Evolutionary conservation across 2,329 filamentous ascomycete species (phyloP), one percentile per base, ranked within the genome.

Genomic region (Ophiostoma quercus): DNA sequence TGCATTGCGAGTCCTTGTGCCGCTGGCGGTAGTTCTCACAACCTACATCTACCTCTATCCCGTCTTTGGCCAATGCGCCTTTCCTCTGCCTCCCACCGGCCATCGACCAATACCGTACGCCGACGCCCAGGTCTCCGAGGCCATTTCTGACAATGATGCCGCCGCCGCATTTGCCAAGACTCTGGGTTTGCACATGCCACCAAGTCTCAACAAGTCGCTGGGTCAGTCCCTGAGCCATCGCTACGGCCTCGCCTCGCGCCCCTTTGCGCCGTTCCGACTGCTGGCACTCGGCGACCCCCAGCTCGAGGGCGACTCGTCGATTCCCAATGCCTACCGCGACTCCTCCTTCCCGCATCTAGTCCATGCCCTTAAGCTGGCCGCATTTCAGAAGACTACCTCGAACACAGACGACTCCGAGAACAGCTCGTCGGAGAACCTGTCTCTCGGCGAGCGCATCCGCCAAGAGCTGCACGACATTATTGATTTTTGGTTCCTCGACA

Each of bases 221-320:
- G 54, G n/a, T 14, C 25, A 39, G 39, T 67, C 71, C 62, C 47
- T 68, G 8, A 41, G 66, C 11, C 66, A 66, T 71, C 74, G 73
- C 63, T 73, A 70, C 71, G 75, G 70, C 67, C 3, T 62, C 12
- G 74, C 66, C 9, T 70, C 74, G 74, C 75, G 71, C 63, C 76
- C 73, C 69, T 73, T 77, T 41, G 92, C 92, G 3, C 92, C 93
- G 0, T 97, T 98, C 76, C 87, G 94, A 71, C 87, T 98, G 2
- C 88, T 98, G 16, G 88, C 93, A 0, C 86, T 98, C 29, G 94
- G 91, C 72, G 94, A 98, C 78, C 94, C 94, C 5, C 94, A 98
- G 78, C 86, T 98, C 69, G 94, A 98, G 80, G 94, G 94, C 75
- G 92, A 97, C 77, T 92, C 90, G 1, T 93, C 92, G 7, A 89